Base-by-base conservation (phyloP, 2,329 filamentous ascomycete species). In the Lojkania enalia region DNA sequence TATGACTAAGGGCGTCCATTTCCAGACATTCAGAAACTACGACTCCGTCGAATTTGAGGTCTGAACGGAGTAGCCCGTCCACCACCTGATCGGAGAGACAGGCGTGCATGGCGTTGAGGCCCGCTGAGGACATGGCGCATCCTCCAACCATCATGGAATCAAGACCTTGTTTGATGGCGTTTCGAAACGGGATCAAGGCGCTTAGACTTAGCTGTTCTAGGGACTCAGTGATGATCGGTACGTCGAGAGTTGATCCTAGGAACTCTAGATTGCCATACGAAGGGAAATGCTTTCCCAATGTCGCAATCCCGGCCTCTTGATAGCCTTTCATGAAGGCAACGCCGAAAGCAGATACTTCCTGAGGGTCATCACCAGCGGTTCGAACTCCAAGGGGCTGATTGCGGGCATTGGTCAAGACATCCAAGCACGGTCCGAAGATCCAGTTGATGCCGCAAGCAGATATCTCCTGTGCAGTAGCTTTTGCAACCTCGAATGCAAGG, bases 91-190 rank as follows among this genome's bases (percentile, higher is more conserved):
- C 87, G 0, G 89, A 95, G 2, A 97, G 76, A 66, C 89, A 97
- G 20, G 92, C 92, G 67, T 97, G 92, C 80, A 95, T 95, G 37
- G 95, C 90, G 61, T 95, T 95, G 77, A 96, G 87, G 14, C 89
- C 90, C 27, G 88, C 84, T 44, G 92, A 96, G 4, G 89, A 87
- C 74, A 97, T 95, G 18, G 89, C 90, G 60, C 91, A 95, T 13
- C 92, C 92, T 20, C 92, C 92, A 6, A 97, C 88, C 77, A 97
- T 96, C 84, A 97, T 95, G 21, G 88, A 87, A 70, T 96, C 92
- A 12, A 97, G 73, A 1, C 92, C 91, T 37, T 89, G 86, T 13
- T 83, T 80, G 52, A 96, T 91, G 11, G 92, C 90, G 66, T 94
- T 94, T 42, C 90, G 84, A 64, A 96, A 97, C 0, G 92, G 92